Evolutionary conservation across 345 rosid species (phyloP), one percentile per base, ranked within the genome.

Genomic region (Brassica cretica): DNA sequence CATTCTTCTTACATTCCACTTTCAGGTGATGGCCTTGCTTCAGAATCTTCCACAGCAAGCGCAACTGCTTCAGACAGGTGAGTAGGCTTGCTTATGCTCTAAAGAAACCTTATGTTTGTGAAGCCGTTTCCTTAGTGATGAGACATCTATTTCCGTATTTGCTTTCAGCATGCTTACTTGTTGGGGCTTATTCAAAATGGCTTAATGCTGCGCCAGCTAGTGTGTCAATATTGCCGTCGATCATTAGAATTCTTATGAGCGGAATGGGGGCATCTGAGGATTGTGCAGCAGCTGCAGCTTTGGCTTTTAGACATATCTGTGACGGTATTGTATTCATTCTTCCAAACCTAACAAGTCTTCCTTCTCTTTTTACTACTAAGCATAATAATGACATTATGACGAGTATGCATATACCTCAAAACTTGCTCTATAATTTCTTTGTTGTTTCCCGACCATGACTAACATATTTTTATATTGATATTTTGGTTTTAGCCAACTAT

Each of bases 131-230:
- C 65, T 29, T 67, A 35, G 69, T 64, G 66, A 71, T 61, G 32
- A 70, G 12, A 27, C 53, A 70, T 83, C 6, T 75, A 27, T 58
- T 62, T 29, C 4, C 65, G 75, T 53, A 63, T 77, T 68, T 41
- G 68, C 44, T 84, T 81, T 85, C 93, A 95, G 99, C 92, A 76
- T 96, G 99, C 90, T 86, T 96, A 76, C 93, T 92, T 16, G 85
- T 93, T 85, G 99, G 99, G 77, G 98, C 95, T 73, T 93, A 93
- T 80, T 96, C 99, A 75, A 96, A 88, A 80, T 96, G 99, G 99
- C 92, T 96, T 67, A 85, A 91, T 84, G 84, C 92, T 76, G 90
- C 93, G 64, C 85, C 93, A 72, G 86, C 84, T 83, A 91, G 89
- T 72, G 82, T 85, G 66, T 86, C 97, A 74, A 78, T 89, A 78